Evolutionary conservation across 2,329 filamentous ascomycete species (phyloP), one percentile per base, ranked within the genome.

Genomic region (Cordyceps javanica): DNA sequence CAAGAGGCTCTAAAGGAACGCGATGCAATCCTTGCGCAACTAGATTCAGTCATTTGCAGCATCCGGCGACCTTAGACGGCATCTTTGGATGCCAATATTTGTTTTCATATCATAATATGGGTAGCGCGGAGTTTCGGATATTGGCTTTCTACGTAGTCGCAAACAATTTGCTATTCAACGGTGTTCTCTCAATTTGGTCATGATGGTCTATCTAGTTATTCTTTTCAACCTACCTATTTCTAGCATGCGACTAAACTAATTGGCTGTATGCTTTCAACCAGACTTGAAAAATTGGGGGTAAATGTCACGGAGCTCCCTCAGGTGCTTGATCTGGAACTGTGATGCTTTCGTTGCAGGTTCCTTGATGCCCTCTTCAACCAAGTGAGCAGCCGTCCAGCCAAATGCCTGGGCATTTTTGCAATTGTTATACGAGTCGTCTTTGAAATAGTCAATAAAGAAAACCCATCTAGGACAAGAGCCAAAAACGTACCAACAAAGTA

Each of bases 351-450:
- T 79, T 23, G 73, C 71, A 2, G 91, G 92, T 10, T 80, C 70
- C 16, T 81, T 75, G 34, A 91, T 78, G 7, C 81, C 82, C 36
- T 89, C 85, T 69, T 97, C 94, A 6, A 97, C 85, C 23, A 97
- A 80, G 72, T 97, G 94, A 6, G 83, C 89, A 0, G 88, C 85
- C 13, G 84, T 90, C 94, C 94, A 99, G 21, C 94, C 94, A 61
- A 92, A 80, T 34, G 84, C 82, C 62, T 88, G 80, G 0, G 91
- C 90, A 61, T 86, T 86, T 62, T 78, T 82, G 70, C 90, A 95
- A 69, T 99, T 99, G 62, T 86, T 72, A 59, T 83, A 85, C 0
- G 91, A 96, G 69, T 99, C 94, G 69, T 99, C 94, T 91, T n/a
- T 59, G 34, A 5, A 13, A 4, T 2, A 4, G 9, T 3, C 3